Evolutionary conservation across 306 rosid species (phyloP).

Genomic region (Astragalus glycyphyllos): DNA sequence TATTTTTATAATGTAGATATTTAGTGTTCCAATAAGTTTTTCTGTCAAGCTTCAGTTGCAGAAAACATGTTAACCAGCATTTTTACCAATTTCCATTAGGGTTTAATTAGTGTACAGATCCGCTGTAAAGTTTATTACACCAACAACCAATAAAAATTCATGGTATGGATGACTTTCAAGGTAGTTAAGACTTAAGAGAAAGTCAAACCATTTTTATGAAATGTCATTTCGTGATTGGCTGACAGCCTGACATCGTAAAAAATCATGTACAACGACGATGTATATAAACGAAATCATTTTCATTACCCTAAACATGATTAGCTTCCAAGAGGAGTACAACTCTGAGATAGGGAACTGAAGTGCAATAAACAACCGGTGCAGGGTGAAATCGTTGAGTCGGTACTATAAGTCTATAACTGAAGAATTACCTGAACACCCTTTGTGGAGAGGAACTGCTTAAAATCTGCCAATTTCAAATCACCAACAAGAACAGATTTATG

Average conservation of each 20-base stretch:
- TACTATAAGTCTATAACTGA: conserved; percentile 29
- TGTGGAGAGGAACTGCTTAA: conserved; percentile 91
- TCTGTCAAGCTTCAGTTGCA: conserved; percentile 12
- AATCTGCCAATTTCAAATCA: conserved; percentile 89
- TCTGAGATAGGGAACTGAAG: conserved; percentile 12
- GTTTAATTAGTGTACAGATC: too few species aligned
- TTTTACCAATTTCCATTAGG: neutral
- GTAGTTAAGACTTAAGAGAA: too few species aligned
- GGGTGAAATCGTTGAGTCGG: neutral
- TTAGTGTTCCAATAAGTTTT: neutral
- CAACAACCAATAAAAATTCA: too few species aligned
- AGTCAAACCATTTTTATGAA: too few species aligned
- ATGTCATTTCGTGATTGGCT: too few species aligned
- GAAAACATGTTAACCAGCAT: conserved; percentile 13
- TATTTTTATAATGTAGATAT: conserved; percentile 6
- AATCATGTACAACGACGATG: too few species aligned
- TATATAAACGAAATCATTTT: neutral
- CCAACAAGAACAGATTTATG: conserved; percentile 95
- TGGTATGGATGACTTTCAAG: too few species aligned
- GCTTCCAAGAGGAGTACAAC: conserved; percentile 3
- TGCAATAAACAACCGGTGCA: neutral
- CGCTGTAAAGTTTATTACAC: too few species aligned
- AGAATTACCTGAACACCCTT: conserved; percentile 83
- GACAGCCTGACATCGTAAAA: too few species aligned
- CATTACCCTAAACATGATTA: conserved; percentile 14